These are phyloP conservation scores for Dendrobium officinale DNA, from an alignment of 106 monocot species.

Conservation along the genomic window DNA sequence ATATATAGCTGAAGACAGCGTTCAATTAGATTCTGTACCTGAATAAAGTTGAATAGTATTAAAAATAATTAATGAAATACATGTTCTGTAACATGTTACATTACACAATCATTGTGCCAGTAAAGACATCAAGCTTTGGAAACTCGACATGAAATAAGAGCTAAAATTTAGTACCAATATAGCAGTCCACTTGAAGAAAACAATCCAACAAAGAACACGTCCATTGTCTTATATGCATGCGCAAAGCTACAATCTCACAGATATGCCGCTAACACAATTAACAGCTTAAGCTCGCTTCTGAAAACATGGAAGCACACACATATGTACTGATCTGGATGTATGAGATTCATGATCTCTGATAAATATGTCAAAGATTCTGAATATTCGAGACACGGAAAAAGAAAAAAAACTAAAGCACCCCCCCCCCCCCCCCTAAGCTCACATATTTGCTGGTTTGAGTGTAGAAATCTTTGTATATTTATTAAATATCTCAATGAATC, in stretches of 20 bases:
- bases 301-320: background rate
- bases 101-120: background rate
- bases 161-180: background rate
- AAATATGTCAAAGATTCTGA: background rate
- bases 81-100: background rate
- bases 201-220: background rate
- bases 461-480: background rate
- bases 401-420: background rate
- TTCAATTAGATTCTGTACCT: conserved; percentile 83
- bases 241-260: background rate
- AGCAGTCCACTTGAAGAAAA: background rate
- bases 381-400: no score
- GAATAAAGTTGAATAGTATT: conserved; percentile 8
- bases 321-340: background rate
- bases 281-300: background rate
- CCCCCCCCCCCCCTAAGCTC: background rate
- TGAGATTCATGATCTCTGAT: background rate
- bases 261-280: background rate
- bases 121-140: background rate
- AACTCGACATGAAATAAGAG: background rate
- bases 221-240: background rate
- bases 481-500: background rate
- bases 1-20: conserved; percentile 79
- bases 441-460: background rate
- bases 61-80: background rate